Base-by-base conservation (phyloP, 2,329 filamentous ascomycete genomes). In the Fusarium albidum region DNA sequence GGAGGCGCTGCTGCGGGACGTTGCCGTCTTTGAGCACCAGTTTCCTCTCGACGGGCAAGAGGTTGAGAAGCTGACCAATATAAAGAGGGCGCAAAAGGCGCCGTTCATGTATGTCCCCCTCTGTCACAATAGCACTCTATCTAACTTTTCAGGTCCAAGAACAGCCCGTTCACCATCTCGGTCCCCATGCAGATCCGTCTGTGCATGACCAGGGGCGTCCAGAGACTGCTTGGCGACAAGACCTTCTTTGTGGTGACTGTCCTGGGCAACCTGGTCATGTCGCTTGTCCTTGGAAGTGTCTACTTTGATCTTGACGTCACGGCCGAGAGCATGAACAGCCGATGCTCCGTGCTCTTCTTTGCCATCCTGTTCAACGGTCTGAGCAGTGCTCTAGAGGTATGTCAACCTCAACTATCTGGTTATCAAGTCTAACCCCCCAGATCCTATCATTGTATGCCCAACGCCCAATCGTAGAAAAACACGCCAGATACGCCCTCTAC, bases 281-380 rank as follows among this genome's bases (percentile, higher is more conserved):
- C 78, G 5, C 65, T 84, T 9, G 80, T 84, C 34, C 71, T 83
- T 46, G 79, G 80, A n/a, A 80, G 75, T 15, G 73, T 84, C 52
- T 84, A 81, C 58, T 84, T 69, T 52, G 72, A 77, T n/a, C 7
- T 71, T 78, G 1, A 72, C 75, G 0, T 42, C n/a, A n/a, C n/a
- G n/a, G n/a, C n/a, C n/a, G n/a, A n/a, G n/a, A n/a, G n/a, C n/a
- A n/a, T n/a, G n/a, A n/a, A n/a, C n/a, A n/a, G n/a, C 72, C 6
- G 75, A 74, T n/a, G 7, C 77, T 79, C 68, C 1, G 75, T 73
- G 1, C 81, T 84, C 51, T 78, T 85, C 67, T 78, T 83, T 49
- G 75, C 78, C 2, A 66, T 83, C 21, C 60, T 84, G 3, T 75
- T 83, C 48, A 84, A 83, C 57, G 80, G 80, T 3, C 73, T 84